phyloP scores from a whole-genome alignment of 2,329 filamentous ascomycete species.

The Zasmidium cellare region DNA sequence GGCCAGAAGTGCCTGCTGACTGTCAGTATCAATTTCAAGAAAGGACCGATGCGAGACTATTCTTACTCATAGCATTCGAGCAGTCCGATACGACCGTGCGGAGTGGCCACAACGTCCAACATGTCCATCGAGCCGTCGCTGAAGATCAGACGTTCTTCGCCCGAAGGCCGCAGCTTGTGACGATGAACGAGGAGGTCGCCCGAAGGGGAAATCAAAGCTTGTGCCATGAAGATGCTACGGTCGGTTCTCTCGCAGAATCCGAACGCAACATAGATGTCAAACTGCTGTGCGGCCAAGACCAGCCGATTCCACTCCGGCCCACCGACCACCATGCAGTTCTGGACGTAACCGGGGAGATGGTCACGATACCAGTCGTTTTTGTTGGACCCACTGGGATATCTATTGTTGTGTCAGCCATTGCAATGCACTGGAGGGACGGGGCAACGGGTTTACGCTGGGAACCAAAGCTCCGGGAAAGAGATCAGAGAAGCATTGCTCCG shows the following conservation, averaged over 20 bases:
- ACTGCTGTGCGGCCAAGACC: neutral
- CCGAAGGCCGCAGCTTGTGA: constrained; percentile 3
- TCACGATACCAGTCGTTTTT: neutral
- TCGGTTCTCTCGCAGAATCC: neutral
- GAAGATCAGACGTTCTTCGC: neutral
- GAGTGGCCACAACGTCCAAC: neutral
- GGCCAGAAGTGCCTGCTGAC: neutral
- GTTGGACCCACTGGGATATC: neutral
- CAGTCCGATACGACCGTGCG: neutral
- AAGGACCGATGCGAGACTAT: too few species aligned
- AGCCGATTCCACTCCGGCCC: neutral
- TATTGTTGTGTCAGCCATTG: neutral
- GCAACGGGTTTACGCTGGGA: constrained; percentile 2
- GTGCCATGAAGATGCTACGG: constrained; percentile 1
- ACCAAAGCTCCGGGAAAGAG: constrained; percentile 4
- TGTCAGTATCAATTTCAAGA: too few species aligned
- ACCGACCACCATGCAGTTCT: constrained; percentile 2
- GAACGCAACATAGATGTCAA: neutral
- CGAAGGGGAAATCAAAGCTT: constrained; percentile 1
- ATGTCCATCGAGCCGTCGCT: neutral
- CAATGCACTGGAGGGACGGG: too few species aligned
- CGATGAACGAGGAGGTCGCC: neutral
- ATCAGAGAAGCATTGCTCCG: neutral
- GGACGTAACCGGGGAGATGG: neutral
- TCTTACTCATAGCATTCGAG: constrained; percentile 1